phyloP scores from a whole-genome alignment of 2,329 filamentous ascomycete species.

The Pyricularia grisea region DNA sequence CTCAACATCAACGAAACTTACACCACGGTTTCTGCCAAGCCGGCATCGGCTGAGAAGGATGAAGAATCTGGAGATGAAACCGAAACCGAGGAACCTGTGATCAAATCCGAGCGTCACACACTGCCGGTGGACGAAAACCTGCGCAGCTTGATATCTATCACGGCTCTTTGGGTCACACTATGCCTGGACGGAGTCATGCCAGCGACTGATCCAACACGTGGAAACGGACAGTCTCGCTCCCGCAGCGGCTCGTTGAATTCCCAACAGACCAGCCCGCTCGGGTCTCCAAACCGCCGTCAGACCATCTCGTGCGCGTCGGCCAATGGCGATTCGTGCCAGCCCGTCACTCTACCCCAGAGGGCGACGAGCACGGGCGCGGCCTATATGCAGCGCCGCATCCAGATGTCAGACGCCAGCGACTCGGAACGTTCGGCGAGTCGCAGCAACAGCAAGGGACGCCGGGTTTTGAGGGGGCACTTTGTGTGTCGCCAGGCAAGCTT shows the following conservation, averaged over 20 bases:
- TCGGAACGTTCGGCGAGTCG: slow-evolving; percentile 6
- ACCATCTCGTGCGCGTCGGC: neutral
- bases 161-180: slow-evolving; percentile 41
- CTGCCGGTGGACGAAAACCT: slow-evolving; percentile 31
- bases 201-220: slow-evolving; percentile 11
- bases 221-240: neutral
- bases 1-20: slow-evolving; percentile 65
- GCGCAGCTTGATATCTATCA: slow-evolving; percentile 39
- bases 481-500: slow-evolving; percentile 12
- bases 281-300: neutral
- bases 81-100: neutral
- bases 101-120: slow-evolving; percentile 20
- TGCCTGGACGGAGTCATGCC: slow-evolving; percentile 26
- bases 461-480: slow-evolving; percentile 21
- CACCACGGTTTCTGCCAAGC: slow-evolving; percentile 35
- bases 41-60: slow-evolving; percentile 7
- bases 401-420: slow-evolving; percentile 14
- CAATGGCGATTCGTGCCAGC: too few species aligned
- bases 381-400: slow-evolving; percentile 31
- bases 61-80: slow-evolving; percentile 6
- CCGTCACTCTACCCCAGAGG: slow-evolving; percentile 22
- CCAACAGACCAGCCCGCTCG: neutral
- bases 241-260: neutral
- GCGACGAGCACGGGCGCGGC: slow-evolving; percentile 36
- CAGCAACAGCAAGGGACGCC: slow-evolving; percentile 7